A percentile compares a stretch with the other conserved stretches of the same genome.
phyloP scores from a whole-genome alignment of 768 basidiomycete genomes.

The Daedaleopsis nitida region DNA sequence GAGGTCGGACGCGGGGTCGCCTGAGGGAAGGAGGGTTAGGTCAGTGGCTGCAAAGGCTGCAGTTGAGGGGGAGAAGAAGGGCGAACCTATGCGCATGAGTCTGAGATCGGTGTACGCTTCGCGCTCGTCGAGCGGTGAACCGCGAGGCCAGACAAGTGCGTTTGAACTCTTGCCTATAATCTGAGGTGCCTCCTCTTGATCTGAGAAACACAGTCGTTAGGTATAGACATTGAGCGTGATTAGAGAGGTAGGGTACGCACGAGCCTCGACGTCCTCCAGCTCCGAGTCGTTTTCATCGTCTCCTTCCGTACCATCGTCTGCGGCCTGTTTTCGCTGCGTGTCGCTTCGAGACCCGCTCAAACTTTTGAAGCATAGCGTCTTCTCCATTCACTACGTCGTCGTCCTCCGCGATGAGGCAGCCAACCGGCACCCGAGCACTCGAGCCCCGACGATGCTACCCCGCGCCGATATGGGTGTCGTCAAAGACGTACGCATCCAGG shows the following conservation, averaged over 20 bases:
- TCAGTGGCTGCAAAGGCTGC: conserved; percentile 1
- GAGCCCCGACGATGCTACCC: conserved; percentile 82
- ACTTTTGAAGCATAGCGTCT: conserved; percentile 63
- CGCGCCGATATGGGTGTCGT: conserved; percentile 70
- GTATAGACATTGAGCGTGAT: not conserved
- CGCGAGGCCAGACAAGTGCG: conserved; percentile 81
- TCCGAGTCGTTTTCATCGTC: conserved; percentile 49
- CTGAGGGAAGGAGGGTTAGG: conserved; percentile 33
- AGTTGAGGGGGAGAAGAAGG: not conserved
- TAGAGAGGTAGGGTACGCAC: conserved; percentile 44
- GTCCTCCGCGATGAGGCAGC: conserved; percentile 83
- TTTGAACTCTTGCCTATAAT: conserved; percentile 71
- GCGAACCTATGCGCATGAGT: conserved; percentile 73
- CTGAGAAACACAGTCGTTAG: conserved; percentile 32
- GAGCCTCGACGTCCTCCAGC: conserved; percentile 64
- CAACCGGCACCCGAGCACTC: conserved; percentile 68
- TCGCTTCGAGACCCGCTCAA: conserved; percentile 71
- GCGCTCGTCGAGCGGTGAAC: conserved; percentile 59
- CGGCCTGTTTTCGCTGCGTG: conserved; percentile 35
- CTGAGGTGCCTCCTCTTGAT: conserved; percentile 43
- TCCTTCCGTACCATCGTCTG: conserved; percentile 35
- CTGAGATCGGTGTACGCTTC: conserved; percentile 64
- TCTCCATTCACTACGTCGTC: conserved; percentile 80
- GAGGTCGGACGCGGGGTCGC: conserved; percentile 65
- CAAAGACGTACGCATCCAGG: conserved; percentile 87